Base-by-base conservation (phyloP, 2,329 filamentous ascomycete species). In the Aureobasidium sp. region DNA sequence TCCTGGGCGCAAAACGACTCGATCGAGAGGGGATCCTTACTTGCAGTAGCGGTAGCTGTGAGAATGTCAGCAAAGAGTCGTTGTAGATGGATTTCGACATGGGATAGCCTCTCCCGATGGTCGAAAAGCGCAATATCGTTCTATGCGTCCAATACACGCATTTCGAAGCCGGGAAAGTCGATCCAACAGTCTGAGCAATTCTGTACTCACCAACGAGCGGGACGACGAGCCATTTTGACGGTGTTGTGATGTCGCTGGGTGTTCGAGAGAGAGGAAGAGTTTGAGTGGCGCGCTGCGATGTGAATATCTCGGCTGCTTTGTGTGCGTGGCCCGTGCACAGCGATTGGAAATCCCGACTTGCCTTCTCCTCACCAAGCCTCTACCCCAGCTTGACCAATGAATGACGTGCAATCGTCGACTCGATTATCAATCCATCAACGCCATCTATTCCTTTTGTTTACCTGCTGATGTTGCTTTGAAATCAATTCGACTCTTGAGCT, bases 221-320 rank as follows among this genome's bases (percentile, higher is more conserved):
- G 94, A 89, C 94, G 91, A 82, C 94, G 91, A 78, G 94, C 94
- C 94, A 99, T 99, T 85, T 88, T 92, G 88, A 87, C 85, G 81
- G 84, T 82, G 81, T 85, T 77, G 75, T 75, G 52, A 41, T 73
- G 72, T 76, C 77, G 76, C 78, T 78, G 77, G 75, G 70, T 73
- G 68, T 70, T 65, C 64, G 39, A 46, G 44, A 29, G 23, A 29
- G 26, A 47, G 47, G 48, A 61, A 53, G 36, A 47, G 44, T 47
- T 29, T 47, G 44, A 29, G 44, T 47, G 44, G 44, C 44, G 44
- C 44, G 44, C 44, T 15, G 12, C 26, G 23, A 47, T 27, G 44
- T 27, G 12, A 47, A 47, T 47, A 47, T 47, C 29, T 50, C 47
- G 47, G 47, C 47, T 50, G 47, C 44, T 27, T 20, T 47, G 44